A percentile compares a stretch with the other conserved stretches of the same genome.
These are phyloP conservation scores for Cryptosporidium parvum DNA, from an alignment of 169 alveolate genomes.

Conservation along the genomic window DNA sequence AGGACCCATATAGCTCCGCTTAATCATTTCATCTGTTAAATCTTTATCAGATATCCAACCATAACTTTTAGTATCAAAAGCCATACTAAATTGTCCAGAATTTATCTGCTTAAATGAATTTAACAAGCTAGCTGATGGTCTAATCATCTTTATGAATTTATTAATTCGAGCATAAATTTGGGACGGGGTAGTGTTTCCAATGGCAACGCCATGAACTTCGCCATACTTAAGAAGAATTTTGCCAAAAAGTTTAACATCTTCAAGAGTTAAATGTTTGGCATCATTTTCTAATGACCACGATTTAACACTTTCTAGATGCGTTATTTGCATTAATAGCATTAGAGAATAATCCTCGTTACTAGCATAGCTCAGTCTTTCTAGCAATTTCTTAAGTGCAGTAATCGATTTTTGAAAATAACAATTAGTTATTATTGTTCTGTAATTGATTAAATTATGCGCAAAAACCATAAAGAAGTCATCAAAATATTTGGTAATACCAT, in stretches of 20 bases:
- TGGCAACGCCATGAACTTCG: slow-evolving; percentile 42
- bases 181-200: slow-evolving; percentile 53
- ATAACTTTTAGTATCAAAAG: neutral
- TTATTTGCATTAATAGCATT: slow-evolving; percentile 2
- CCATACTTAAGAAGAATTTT: slow-evolving; percentile 52
- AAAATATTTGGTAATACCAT: slow-evolving; percentile 33
- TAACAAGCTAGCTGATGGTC: slow-evolving; percentile 15
- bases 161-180: slow-evolving; percentile 19
- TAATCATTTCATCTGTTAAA: neutral
- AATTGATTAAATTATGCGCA: neutral
- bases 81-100: neutral
- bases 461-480: slow-evolving; percentile 20
- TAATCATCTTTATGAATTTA: neutral
- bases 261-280: slow-evolving; percentile 37
- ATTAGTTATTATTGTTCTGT: slow-evolving; percentile 2
- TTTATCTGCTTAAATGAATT: slow-evolving; percentile 2
- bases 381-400: neutral
- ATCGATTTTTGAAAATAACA: slow-evolving; percentile 11
- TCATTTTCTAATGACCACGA: slow-evolving; percentile 45
- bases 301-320: slow-evolving; percentile 24
- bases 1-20: slow-evolving; percentile 2
- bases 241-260: slow-evolving; percentile 36
- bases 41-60: slow-evolving; percentile 6
- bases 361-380: slow-evolving; percentile 6
- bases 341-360: slow-evolving; percentile 36